phyloP scores from a whole-genome alignment of 2,329 filamentous ascomycete species.

The Penicillium sp. region DNA sequence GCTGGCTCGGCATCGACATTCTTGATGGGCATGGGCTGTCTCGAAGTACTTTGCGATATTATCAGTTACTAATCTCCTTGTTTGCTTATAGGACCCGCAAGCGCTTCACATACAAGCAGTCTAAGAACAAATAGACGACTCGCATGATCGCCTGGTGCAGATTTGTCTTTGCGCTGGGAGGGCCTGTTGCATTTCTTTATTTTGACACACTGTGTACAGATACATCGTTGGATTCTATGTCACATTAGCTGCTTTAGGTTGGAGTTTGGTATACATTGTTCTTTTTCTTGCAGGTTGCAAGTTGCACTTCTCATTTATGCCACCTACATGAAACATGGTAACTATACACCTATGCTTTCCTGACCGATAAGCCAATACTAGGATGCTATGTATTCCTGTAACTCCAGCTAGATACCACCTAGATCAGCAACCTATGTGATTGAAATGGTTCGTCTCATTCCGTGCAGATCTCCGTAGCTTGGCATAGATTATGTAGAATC shows the following conservation, averaged over 20 bases:
- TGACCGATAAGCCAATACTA: background rate
- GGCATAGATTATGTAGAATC: background rate
- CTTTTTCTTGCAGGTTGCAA: background rate
- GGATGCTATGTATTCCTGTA: background rate
- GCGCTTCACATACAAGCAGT: conserved; percentile 64
- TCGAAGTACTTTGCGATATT: background rate
- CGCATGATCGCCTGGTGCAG: background rate
- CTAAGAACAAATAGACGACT: conserved; percentile 61
- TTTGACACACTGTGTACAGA: conserved; percentile 24
- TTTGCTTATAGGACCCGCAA: conserved; percentile 57
- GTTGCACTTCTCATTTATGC: too few relatives aligned
- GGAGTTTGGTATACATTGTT: conserved; percentile 22
- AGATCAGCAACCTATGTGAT: background rate
- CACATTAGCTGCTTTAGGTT: conserved; percentile 25
- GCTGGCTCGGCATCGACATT: background rate
- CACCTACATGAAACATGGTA: too few relatives aligned
- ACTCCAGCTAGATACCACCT: too few relatives aligned
- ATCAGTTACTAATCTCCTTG: background rate
- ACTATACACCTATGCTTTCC: too few relatives aligned
- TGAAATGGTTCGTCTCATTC: background rate
- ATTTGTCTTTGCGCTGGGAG: background rate
- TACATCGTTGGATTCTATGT: conserved; percentile 21
- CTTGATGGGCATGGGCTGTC: background rate
- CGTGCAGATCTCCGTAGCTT: background rate
- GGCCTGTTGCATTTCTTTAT: conserved; percentile 6